A percentile compares a stretch with the other conserved stretches of the same genome.
phyloP scores from a whole-genome alignment of 305 asterid genomes.

The Galium porrigens region DNA sequence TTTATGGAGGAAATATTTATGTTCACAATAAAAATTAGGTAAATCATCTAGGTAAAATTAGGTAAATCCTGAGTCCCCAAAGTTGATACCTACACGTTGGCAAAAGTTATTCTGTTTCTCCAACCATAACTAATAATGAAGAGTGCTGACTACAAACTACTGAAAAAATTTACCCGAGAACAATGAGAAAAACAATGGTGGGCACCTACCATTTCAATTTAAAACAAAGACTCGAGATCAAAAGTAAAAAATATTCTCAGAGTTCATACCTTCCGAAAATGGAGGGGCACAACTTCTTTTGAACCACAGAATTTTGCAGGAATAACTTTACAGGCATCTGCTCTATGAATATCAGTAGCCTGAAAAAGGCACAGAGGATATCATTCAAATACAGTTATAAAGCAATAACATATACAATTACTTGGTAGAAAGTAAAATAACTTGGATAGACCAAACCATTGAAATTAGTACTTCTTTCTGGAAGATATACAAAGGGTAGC shows the following conservation, averaged over 20 bases:
- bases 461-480: neutral
- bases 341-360: slow-evolving; percentile 60
- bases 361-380: slow-evolving; percentile 22
- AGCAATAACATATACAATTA: neutral
- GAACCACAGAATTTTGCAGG: slow-evolving; percentile 93
- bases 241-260: slow-evolving; percentile 1
- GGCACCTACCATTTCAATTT: neutral
- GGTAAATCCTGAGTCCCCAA: neutral
- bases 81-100: neutral
- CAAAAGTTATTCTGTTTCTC: neutral
- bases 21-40: neutral
- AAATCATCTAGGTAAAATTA: neutral
- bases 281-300: slow-evolving; percentile 80
- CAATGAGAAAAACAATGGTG: neutral
- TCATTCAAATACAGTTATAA: slow-evolving; percentile 1
- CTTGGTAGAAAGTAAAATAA: neutral
- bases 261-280: slow-evolving; percentile 51
- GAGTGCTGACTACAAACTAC: neutral
- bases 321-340: slow-evolving; percentile 85
- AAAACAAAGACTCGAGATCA: neutral
- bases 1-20: neutral
- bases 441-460: neutral
- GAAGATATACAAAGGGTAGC: neutral
- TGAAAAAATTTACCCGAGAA: neutral
- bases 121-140: neutral